Percentiles rank a stretch among this genome's conserved stretches.
Evolutionary conservation across 2,329 filamentous ascomycete genomes (phyloP).

Genomic region (Akanthomyces muscarius): DNA sequence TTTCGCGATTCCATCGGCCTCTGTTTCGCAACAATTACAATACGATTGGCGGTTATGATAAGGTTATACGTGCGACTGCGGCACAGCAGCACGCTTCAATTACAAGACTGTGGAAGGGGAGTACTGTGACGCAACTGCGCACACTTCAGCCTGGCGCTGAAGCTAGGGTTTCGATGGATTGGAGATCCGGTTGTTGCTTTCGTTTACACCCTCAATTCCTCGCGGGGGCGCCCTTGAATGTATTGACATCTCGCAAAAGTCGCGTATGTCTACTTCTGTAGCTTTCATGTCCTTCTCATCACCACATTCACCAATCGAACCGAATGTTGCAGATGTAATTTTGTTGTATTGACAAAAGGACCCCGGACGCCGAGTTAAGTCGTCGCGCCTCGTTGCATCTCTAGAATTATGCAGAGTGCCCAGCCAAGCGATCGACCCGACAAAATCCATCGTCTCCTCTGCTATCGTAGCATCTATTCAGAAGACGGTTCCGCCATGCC

Average conservation of each 20-base stretch:
- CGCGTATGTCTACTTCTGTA: background rate
- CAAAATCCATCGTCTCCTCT: slow-evolving; percentile 34
- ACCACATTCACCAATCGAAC: background rate
- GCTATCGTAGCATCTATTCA: slow-evolving; percentile 30
- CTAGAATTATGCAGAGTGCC: slow-evolving; percentile 29
- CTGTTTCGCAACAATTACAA: background rate
- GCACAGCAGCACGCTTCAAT: too few species aligned
- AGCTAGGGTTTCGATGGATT: too few species aligned
- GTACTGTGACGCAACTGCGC: too few species aligned
- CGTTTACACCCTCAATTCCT: too few species aligned
- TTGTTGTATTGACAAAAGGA: slow-evolving; percentile 39
- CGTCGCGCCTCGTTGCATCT: slow-evolving; percentile 36
- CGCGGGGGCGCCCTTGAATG: too few species aligned
- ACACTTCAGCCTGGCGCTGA: too few species aligned
- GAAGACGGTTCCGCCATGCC: slow-evolving; percentile 31
- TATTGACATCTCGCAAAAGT: background rate
- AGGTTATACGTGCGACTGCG: too few species aligned
- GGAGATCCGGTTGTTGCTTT: too few species aligned
- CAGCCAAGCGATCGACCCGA: slow-evolving; percentile 35
- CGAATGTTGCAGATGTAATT: slow-evolving; percentile 29
- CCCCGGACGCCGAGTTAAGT: slow-evolving; percentile 39
- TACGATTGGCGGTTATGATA: too few species aligned
- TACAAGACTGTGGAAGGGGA: too few species aligned
- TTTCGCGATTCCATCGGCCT: background rate
- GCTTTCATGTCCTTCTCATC: background rate